Evolutionary conservation across 2,329 filamentous ascomycete species (phyloP).

Genomic region (Scedosporium dehoogii): DNA sequence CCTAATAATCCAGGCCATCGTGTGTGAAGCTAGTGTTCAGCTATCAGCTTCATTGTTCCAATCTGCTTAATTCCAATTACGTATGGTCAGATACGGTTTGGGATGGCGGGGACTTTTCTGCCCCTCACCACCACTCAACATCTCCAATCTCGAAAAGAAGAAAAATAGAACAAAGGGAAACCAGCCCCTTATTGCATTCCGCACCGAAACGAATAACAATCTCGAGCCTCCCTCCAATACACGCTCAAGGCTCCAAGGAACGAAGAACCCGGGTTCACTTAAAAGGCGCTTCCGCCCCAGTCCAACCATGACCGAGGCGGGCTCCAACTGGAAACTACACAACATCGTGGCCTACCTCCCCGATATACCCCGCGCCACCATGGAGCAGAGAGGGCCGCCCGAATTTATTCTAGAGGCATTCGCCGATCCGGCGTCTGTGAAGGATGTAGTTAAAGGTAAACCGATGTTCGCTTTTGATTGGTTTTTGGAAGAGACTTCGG

Average conservation of each 20-base stretch:
- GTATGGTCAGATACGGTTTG: no score
- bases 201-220: no score
- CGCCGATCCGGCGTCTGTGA: slow-evolving; percentile 79
- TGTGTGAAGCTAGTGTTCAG: no score
- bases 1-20: no score
- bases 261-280: background rate
- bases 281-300: background rate
- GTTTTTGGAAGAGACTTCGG: background rate
- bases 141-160: no score
- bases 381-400: slow-evolving; percentile 51
- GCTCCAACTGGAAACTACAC: slow-evolving; percentile 3
- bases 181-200: no score
- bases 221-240: background rate
- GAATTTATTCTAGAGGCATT: slow-evolving; percentile 94
- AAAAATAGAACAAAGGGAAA: background rate
- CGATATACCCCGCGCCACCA: slow-evolving; percentile 14
- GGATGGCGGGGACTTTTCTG: no score
- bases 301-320: slow-evolving; percentile 1
- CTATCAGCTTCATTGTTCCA: no score
- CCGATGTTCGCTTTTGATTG: background rate
- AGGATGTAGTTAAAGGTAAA: slow-evolving; percentile 85
- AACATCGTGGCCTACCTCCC: slow-evolving; percentile 6
- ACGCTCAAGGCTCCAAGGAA: no score
- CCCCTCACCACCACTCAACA: no score
- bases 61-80: no score